A percentile compares a stretch with the other conserved stretches of the same genome.
These are phyloP conservation scores for Scortechinia acanthostroma DNA, from an alignment of 2,329 filamentous ascomycete genomes.

Conservation along the genomic window DNA sequence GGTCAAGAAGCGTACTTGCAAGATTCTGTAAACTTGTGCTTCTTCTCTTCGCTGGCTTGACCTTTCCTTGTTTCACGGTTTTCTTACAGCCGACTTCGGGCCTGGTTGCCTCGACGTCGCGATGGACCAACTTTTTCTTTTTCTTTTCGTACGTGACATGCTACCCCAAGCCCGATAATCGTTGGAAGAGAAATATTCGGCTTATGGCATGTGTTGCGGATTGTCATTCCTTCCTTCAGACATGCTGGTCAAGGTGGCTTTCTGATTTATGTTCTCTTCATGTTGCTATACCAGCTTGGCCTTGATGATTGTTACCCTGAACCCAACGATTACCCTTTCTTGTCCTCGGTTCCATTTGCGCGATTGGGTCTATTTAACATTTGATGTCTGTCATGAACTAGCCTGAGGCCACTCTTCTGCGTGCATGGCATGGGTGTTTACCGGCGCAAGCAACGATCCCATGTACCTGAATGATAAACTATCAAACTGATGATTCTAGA, in stretches of 20 bases:
- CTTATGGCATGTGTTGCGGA: not conserved
- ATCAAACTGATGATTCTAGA: no score
- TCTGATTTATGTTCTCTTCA: slow-evolving; percentile 1
- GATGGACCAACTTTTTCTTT: not conserved
- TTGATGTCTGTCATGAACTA: not conserved
- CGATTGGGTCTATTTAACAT: no score
- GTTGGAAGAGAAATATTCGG: not conserved
- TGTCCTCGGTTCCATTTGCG: no score
- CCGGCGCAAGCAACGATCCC: not conserved
- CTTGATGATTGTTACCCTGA: not conserved
- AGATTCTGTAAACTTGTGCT: slow-evolving; percentile 1
- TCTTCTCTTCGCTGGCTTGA: not conserved
- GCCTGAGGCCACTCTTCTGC: not conserved
- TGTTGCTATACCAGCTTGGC: not conserved
- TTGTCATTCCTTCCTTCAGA: not conserved
- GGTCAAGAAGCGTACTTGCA: not conserved
- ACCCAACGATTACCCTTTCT: not conserved
- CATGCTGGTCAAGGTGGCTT: not conserved
- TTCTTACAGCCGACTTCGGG: not conserved
- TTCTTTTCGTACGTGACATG: not conserved
- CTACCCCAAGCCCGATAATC: not conserved
- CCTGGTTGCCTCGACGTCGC: slow-evolving; percentile 1
- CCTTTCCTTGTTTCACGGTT: not conserved
- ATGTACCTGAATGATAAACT: no score
- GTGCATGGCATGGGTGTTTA: slow-evolving; percentile 1